Evolutionary conservation across 2,329 filamentous ascomycete species (phyloP).

Genomic region (Beauveria caledonica): DNA sequence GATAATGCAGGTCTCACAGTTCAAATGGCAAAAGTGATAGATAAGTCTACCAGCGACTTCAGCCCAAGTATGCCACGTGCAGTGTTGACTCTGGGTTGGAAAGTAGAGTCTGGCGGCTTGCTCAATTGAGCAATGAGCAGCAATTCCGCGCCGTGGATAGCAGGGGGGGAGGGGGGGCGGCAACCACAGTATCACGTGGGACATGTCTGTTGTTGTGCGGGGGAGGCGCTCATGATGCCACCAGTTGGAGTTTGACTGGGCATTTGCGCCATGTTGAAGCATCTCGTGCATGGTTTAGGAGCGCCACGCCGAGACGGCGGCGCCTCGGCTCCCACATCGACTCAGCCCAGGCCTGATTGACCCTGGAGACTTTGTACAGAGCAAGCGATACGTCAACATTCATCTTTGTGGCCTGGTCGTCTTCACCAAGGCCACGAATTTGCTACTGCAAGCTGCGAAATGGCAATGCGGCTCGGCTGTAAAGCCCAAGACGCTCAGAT

Average conservation of each 20-base stretch:
- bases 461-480: not conserved
- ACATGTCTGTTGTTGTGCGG: not conserved
- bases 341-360: not conserved
- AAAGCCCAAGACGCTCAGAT: not conserved
- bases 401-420: too few relatives aligned
- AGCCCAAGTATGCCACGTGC: not conserved
- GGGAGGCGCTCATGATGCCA: not conserved
- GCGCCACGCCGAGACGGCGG: not conserved
- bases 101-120: conserved; percentile 3
- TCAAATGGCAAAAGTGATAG: not conserved
- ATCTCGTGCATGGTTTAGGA: not conserved
- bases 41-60: not conserved
- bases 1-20: not conserved
- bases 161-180: not conserved
- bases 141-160: not conserved
- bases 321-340: not conserved
- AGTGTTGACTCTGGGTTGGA: conserved; percentile 5
- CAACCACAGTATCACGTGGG: not conserved
- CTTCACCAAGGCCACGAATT: not conserved
- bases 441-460: not conserved
- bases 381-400: too few relatives aligned
- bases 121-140: not conserved
- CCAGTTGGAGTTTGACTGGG: not conserved
- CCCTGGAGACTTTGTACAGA: not conserved
- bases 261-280: not conserved